Base-by-base conservation (phyloP, 1,139 yeast genomes). In the Pneumocystis wakefieldiae region DNA sequence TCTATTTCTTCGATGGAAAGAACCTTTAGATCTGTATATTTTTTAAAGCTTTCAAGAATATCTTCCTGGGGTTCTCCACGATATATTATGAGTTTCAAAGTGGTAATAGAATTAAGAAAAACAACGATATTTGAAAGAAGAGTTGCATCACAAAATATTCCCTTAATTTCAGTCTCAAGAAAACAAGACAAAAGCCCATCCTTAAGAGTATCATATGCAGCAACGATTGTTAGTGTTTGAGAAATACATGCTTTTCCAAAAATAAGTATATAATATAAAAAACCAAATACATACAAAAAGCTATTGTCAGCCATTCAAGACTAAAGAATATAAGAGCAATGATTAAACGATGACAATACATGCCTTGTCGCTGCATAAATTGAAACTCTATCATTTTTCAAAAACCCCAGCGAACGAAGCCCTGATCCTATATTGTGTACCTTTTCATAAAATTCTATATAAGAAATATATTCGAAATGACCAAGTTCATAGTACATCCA, bases 181-280 rank as follows among this genome's bases (percentile, higher is more conserved):
- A 92, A 79, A 6, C 97, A 89, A 74, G 87, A 95, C 66, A 86
- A 86, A 72, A 92, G 80, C 48, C 98, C 99, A 74, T 90, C 95
- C 66, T 98, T 98, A 68, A 92, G 80, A 55, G 98, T 91, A 74
- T 92, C 99, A 75, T 92, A 92, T 55, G 98, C 97, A 37, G 99
- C 94, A 59, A 90, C 98, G 67, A 87, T 81, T 32, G 97, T 88
- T 66, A 94, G 84, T 63, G 82, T 76, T 75, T 90, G 96, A 65
- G 89, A 77, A 70, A 83, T 81, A 63, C 87, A 80, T 17, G 91
- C 96, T 60, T 48, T 35, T 39, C 8, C 28, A 28, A 57, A 24
- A 57, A 38, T 57, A 12, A 42, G 28, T 42, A 37, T n/a, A 35
- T 24, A 59, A 39, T 35, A 59, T 17, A 32, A 1, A 59, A 29